Conservation (phyloP, 2,329 filamentous ascomycete genomes). For the Chrysoporthe cubensis region DNA sequence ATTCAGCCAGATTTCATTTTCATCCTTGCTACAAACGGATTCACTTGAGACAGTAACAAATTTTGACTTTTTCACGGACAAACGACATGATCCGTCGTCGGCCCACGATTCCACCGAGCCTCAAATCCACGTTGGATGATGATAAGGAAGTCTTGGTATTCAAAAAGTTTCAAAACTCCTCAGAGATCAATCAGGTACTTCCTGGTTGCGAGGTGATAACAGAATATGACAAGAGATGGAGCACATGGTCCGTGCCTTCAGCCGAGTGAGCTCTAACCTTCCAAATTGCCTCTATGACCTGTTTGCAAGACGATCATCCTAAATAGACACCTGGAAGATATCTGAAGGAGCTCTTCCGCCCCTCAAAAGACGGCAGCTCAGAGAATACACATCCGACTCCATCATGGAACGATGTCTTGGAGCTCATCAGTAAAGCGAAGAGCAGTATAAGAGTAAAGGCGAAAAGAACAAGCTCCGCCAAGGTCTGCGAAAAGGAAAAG, state of each 20-base stretch:
- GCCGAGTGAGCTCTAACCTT: neutral
- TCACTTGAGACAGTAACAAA: neutral
- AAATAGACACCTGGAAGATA: neutral
- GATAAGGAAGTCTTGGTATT: neutral
- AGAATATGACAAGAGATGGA: neutral
- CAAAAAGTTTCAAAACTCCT: neutral
- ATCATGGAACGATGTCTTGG: conserved; percentile 7
- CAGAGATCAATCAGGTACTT: neutral
- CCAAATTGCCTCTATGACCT: neutral
- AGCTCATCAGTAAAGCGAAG: conserved; percentile 1
- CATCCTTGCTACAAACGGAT: neutral
- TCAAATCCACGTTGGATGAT: neutral
- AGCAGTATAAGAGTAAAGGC: neutral
- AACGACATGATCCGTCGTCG: neutral
- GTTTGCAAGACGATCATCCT: neutral
- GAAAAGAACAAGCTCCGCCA: conserved; percentile 1
- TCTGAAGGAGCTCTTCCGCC: neutral
- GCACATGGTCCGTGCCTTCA: neutral
- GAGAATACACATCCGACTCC: neutral
- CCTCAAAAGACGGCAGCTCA: neutral
- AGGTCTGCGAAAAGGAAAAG: neutral
- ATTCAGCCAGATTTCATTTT: neutral
- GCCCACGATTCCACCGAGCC: neutral
- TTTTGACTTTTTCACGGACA: neutral
- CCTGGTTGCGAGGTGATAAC: neutral